phyloP scores from a whole-genome alignment of 306 rosid genomes.

The Arachis stenosperma region DNA sequence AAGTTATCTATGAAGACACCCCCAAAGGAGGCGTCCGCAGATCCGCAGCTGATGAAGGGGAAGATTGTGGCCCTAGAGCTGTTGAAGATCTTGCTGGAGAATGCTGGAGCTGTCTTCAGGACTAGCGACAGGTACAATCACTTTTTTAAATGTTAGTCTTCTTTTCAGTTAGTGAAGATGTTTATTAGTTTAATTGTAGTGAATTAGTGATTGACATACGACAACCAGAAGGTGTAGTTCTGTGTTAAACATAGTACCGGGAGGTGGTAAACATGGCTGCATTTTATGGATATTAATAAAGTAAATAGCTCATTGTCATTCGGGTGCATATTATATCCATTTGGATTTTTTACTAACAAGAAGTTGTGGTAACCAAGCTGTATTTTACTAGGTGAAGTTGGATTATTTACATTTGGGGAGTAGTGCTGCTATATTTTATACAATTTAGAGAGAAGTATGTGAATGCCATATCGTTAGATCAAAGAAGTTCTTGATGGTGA shows the following conservation, averaged over 20 bases:
- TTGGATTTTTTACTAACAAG: background rate
- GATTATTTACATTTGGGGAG: constrained; percentile 6
- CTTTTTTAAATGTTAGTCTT: background rate
- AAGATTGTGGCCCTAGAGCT: constrained; percentile 96
- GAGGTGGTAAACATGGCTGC: background rate
- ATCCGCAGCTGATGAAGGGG: constrained; percentile 95
- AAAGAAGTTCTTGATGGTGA: background rate
- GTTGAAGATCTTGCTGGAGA: constrained; percentile 96
- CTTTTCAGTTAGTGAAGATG: constrained; percentile 5
- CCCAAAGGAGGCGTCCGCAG: constrained; percentile 87
- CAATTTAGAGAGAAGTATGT: constrained; percentile 17
- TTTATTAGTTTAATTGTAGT: constrained; percentile 26
- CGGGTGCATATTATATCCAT: background rate
- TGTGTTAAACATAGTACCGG: constrained; percentile 5
- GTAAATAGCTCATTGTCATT: background rate
- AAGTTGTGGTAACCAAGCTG: background rate
- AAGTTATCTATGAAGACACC: constrained; percentile 98
- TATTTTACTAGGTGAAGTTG: background rate
- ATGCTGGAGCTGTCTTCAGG: constrained; percentile 97
- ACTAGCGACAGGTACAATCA: constrained; percentile 91
- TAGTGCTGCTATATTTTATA: constrained; percentile 3
- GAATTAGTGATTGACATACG: background rate
- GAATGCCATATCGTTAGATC: background rate
- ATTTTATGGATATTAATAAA: background rate
- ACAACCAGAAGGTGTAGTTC: constrained; percentile 11